Conservation (phyloP, 2,329 filamentous ascomycete species). For the Monilinia aucupariae region DNA sequence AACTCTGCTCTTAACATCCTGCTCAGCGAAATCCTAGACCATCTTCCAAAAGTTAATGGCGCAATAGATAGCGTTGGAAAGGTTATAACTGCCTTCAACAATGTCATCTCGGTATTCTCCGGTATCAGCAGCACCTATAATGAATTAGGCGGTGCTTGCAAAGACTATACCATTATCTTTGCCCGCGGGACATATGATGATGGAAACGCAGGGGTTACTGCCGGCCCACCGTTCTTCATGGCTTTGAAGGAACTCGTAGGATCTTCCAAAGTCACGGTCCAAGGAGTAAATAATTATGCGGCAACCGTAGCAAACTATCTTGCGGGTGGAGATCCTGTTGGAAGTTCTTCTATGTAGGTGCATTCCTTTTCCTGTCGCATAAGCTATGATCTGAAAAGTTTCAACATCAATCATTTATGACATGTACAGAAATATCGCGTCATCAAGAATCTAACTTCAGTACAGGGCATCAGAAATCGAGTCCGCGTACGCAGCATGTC, state of each 20-base stretch:
- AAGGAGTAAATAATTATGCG: slow-evolving; percentile 34
- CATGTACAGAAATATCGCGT: neutral
- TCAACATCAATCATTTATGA: neutral
- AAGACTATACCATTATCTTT: slow-evolving; percentile 42
- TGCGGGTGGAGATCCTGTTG: slow-evolving; percentile 27
- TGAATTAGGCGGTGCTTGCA: slow-evolving; percentile 26
- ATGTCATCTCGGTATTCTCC: slow-evolving; percentile 22
- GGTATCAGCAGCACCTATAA: slow-evolving; percentile 30
- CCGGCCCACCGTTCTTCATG: slow-evolving; percentile 34
- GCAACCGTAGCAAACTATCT: slow-evolving; percentile 33
- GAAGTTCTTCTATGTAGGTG: slow-evolving; percentile 29
- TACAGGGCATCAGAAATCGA: slow-evolving; percentile 34
- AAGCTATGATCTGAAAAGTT: neutral
- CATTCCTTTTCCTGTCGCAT: neutral
- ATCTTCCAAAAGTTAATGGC: slow-evolving; percentile 27
- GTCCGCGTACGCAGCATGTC: slow-evolving; percentile 35
- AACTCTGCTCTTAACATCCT: slow-evolving; percentile 27
- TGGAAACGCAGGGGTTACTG: slow-evolving; percentile 42
- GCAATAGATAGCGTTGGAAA: slow-evolving; percentile 21
- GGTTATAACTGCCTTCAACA: slow-evolving; percentile 27
- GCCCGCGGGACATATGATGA: slow-evolving; percentile 45
- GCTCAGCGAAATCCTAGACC: slow-evolving; percentile 25
- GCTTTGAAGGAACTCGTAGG: slow-evolving; percentile 27
- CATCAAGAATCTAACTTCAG: slow-evolving; percentile 5
- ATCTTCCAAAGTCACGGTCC: slow-evolving; percentile 21